These are phyloP conservation scores for Saccharum officinarum DNA, from an alignment of 176 grass and related monocot species.

Conservation along the genomic window DNA sequence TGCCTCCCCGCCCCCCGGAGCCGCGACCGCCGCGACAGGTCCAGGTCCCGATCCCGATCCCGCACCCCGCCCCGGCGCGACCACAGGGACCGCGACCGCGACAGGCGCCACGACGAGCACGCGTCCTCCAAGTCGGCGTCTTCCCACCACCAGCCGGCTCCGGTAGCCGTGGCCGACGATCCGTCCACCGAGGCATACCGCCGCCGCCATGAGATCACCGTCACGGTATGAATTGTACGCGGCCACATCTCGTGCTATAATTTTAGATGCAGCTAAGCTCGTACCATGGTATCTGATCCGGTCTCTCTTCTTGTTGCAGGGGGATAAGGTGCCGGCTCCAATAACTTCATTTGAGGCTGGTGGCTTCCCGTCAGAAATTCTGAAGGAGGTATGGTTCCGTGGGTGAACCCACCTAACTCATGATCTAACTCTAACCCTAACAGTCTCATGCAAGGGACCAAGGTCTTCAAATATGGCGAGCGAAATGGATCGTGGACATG, in stretches of 20 bases:
- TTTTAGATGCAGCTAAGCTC: not conserved
- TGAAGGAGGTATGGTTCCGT: slow-evolving; percentile 77
- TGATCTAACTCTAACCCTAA: slow-evolving; percentile 45
- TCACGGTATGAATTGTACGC: slow-evolving; percentile 53
- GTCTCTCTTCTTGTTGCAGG: slow-evolving; percentile 42
- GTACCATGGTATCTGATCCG: slow-evolving; percentile 12
- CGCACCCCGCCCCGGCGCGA: slow-evolving; percentile 46
- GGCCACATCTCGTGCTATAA: not conserved
- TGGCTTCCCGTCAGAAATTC: slow-evolving; percentile 70
- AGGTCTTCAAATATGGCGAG: not conserved
- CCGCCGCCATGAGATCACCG: slow-evolving; percentile 78
- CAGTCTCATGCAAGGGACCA: slow-evolving; percentile 25
- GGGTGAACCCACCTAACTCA: slow-evolving; percentile 4
- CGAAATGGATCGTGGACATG: slow-evolving; percentile 12
- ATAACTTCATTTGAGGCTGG: slow-evolving; percentile 82
- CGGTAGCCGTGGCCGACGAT: slow-evolving; percentile 29
- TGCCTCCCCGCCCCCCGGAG: slow-evolving; percentile 48
- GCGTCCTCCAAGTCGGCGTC: slow-evolving; percentile 32
- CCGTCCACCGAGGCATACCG: slow-evolving; percentile 70
- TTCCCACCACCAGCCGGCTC: slow-evolving; percentile 35
- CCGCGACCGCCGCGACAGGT: slow-evolving; percentile 47
- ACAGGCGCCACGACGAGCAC: slow-evolving; percentile 57
- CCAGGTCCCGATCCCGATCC: slow-evolving; percentile 29
- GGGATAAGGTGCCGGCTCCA: slow-evolving; percentile 80
- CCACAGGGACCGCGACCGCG: slow-evolving; percentile 53